Percentiles rank a stretch among this genome's conserved stretches.
phyloP scores from a whole-genome alignment of 2,329 filamentous ascomycete genomes.

The Trichoderma harzianum region DNA sequence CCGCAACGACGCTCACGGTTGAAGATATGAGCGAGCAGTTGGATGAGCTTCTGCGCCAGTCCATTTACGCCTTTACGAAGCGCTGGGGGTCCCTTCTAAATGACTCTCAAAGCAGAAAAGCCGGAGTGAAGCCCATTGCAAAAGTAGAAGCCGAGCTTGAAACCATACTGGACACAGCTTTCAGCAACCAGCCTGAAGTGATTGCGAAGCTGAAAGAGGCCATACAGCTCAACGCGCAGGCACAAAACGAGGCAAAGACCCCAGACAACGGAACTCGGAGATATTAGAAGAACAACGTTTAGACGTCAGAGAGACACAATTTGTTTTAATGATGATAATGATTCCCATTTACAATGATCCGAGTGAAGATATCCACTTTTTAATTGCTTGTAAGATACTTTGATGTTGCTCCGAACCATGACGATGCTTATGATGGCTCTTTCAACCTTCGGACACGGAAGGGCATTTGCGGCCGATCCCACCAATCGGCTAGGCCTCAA shows the following conservation, averaged over 20 bases:
- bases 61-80: constrained; percentile 61
- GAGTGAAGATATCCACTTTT: neutral
- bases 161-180: constrained; percentile 53
- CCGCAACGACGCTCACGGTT: constrained; percentile 40
- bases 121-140: constrained; percentile 47
- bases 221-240: constrained; percentile 54
- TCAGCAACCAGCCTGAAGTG: constrained; percentile 58
- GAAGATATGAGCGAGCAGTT: constrained; percentile 63
- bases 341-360: neutral
- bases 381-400: neutral
- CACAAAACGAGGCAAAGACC: constrained; percentile 44
- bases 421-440: neutral
- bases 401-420: neutral
- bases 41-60: constrained; percentile 59
- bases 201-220: constrained; percentile 59
- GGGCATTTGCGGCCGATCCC: neutral
- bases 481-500: neutral
- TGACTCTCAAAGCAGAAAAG: constrained; percentile 46
- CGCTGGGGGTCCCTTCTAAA: constrained; percentile 53
- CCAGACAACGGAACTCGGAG: constrained; percentile 33
- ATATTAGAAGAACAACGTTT: constrained; percentile 23
- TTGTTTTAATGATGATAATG: neutral
- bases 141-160: constrained; percentile 57
- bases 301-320: neutral
- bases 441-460: neutral